phyloP scores from a whole-genome alignment of 208 protist species.

The Wallacemonas collosoma region DNA sequence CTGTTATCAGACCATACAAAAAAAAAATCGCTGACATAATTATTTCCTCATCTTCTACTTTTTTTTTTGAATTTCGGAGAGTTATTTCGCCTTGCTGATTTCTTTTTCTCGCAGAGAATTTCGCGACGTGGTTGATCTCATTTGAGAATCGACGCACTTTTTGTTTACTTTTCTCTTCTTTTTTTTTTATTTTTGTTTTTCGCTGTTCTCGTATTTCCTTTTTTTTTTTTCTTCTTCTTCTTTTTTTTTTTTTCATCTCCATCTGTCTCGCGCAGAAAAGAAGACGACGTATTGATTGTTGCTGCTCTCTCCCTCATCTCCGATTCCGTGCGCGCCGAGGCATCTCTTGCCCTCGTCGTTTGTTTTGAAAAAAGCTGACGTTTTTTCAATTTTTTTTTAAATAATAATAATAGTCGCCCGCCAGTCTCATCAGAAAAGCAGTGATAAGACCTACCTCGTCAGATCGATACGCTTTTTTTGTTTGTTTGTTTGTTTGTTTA shows the following conservation, averaged over 20 bases:
- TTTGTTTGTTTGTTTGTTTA: constrained; percentile 14
- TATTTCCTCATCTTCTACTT: no score
- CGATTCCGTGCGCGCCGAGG: neutral
- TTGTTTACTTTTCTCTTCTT: neutral
- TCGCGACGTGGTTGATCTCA: neutral
- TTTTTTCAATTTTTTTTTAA: neutral
- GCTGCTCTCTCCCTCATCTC: neutral
- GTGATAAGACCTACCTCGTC: no score
- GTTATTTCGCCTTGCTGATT: no score
- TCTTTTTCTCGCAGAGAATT: no score
- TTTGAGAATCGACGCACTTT: no score
- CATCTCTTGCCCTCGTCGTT: neutral
- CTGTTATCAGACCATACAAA: no score
- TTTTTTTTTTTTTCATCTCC: constrained; percentile 3
- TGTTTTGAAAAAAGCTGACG: neutral
- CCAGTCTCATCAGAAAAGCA: no score
- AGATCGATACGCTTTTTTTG: neutral
- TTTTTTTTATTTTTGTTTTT: constrained; percentile 3
- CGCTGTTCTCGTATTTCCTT: neutral
- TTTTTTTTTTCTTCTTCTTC: constrained; percentile 2
- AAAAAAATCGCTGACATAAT: no score
- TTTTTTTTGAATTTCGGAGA: no score
- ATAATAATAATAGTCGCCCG: neutral
- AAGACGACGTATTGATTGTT: neutral
- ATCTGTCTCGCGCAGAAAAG: neutral